phyloP scores from a whole-genome alignment of 2,329 filamentous ascomycete genomes.

The Fusarium sp. region DNA sequence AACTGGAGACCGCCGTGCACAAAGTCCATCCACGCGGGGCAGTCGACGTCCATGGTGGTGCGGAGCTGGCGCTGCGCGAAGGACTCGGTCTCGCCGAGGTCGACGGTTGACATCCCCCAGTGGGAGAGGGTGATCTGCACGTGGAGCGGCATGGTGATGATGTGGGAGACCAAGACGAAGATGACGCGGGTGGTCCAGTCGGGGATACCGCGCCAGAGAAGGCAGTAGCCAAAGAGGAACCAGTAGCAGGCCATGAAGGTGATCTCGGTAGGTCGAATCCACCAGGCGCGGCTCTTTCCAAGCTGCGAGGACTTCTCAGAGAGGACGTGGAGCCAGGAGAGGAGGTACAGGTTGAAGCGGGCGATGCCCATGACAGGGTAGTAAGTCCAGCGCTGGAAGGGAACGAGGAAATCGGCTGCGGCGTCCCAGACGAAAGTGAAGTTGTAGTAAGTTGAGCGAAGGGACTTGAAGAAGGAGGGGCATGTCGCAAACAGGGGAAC shows the following conservation, averaged over 20 bases:
- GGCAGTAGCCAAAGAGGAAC: constrained; percentile 74
- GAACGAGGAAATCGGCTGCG: constrained; percentile 67
- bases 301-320: constrained; percentile 65
- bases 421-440: constrained; percentile 72
- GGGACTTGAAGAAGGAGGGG: constrained; percentile 70
- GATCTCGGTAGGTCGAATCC: constrained; percentile 75
- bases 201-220: constrained; percentile 69
- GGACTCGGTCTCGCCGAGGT: constrained; percentile 71
- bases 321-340: constrained; percentile 74
- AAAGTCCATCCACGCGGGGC: constrained; percentile 77
- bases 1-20: constrained; percentile 79
- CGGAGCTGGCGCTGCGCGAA: constrained; percentile 76
- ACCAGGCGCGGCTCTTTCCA: constrained; percentile 68
- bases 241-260: constrained; percentile 72
- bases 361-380: constrained; percentile 75
- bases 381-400: constrained; percentile 73
- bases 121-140: constrained; percentile 78
- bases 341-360: constrained; percentile 77
- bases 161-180: constrained; percentile 73
- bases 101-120: constrained; percentile 76
- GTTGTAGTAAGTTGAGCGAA: constrained; percentile 73
- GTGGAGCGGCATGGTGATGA: constrained; percentile 74
- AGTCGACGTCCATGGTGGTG: constrained; percentile 80
- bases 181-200: constrained; percentile 65
- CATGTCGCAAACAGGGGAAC: constrained; percentile 75